Base-by-base conservation (phyloP, 331 rosid genomes). In the Phaseolus coccineus region DNA sequence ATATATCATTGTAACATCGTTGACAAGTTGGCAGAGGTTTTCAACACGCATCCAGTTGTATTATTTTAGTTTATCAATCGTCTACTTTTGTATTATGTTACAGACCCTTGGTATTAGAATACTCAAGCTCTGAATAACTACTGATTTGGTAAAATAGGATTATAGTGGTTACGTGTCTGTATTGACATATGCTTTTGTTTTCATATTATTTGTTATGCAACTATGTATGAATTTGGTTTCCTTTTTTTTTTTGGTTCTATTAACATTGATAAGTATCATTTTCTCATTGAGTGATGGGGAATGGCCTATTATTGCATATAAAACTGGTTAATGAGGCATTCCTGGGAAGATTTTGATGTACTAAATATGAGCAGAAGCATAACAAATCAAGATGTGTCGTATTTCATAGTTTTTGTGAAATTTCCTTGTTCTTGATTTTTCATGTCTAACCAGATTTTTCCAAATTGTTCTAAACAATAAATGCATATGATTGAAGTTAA, bases 1-100 rank as follows among this genome's bases (percentile, higher is more conserved):
- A 53, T 73, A 37, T 28, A 30, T n/a, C 8, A 4, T 40, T 73
- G 47, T 63, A 37, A 67, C 63, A 44, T 81, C 33, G 56, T 55
- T 56, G 71, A 10, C 80, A 46, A 22, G 84, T 74, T 74, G 16
- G 39, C 69, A 40, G 56, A 66, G 75, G 55, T 58, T 62, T 47
- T 31, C 24, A 25, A 67, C 52, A 46, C 25, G 56, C 71, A 57
- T 27, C 7, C 55, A 4, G 65, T 70, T 68, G 63, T 51, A 77
- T 9, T 58, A n/a, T 25, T 55, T 66, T 63, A 40, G 35, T 81
- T 56, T 81, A 74, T 74, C 47, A 74, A 8, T 56, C 25, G 44
- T 47, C 52, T 52, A 27, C 13, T 57, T 67, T 80, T 72, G 58
- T 35, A n/a, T 35, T 64, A 50, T 58, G 35, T 37, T 48, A 19